Evolutionary conservation across 2,329 filamentous ascomycete genomes (phyloP).

Genomic region (Trichophyton simii): DNA sequence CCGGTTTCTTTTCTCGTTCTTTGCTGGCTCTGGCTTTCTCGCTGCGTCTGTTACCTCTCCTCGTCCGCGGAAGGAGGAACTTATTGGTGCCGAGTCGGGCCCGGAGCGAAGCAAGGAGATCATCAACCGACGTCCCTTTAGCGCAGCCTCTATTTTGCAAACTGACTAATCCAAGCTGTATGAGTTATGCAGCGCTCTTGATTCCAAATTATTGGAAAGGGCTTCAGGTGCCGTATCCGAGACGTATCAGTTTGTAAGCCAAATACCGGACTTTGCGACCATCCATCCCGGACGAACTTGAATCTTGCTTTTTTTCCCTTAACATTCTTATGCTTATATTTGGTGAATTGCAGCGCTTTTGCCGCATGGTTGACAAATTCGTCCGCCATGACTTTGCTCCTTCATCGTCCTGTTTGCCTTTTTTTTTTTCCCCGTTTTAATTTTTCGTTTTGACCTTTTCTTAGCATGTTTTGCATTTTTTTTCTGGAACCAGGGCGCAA

Average conservation of each 20-base stretch:
- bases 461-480: neutral
- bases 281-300: neutral
- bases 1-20: neutral
- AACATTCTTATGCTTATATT: neutral
- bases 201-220: neutral
- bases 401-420: neutral
- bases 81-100: neutral
- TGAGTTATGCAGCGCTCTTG: neutral
- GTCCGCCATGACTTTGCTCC: neutral
- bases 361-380: neutral
- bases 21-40: neutral
- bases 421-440: neutral
- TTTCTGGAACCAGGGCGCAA: neutral
- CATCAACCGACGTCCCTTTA: neutral
- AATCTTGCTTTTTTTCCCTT: neutral
- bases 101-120: neutral
- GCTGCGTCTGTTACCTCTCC: neutral
- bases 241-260: neutral
- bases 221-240: neutral
- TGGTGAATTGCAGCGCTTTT: neutral
- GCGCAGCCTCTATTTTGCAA: neutral
- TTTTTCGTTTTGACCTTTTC: neutral
- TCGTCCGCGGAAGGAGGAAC: neutral
- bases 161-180: neutral
- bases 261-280: conserved; percentile 1